Evolutionary conservation across 805 yeast species (phyloP).

Genomic region (Candida sanyiensis): DNA sequence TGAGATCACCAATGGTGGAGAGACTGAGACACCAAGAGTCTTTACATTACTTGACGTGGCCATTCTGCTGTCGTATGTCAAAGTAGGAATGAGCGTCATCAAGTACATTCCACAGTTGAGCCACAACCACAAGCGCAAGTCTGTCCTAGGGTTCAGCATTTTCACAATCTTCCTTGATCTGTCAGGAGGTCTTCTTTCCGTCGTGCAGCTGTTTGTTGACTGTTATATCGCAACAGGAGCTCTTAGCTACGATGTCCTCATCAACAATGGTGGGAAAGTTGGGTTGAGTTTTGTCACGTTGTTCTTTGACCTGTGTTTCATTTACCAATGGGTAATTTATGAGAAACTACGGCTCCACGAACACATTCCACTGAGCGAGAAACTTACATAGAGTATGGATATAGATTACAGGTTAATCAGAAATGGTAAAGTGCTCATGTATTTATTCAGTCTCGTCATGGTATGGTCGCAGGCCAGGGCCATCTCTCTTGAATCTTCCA

Average conservation of each 20-base stretch:
- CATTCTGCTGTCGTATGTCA: slow-evolving; percentile 34
- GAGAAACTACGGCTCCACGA: slow-evolving; percentile 8
- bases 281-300: slow-evolving; percentile 35
- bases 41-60: slow-evolving; percentile 31
- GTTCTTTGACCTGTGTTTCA: slow-evolving; percentile 32
- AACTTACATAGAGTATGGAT: neutral
- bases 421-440: neutral
- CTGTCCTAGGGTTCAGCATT: slow-evolving; percentile 82
- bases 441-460: neutral
- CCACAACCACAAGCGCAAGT: slow-evolving; percentile 70
- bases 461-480: slow-evolving; percentile 1
- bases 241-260: slow-evolving; percentile 22
- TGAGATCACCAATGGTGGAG: slow-evolving; percentile 4
- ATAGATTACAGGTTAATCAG: neutral
- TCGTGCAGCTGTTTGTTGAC: slow-evolving; percentile 22
- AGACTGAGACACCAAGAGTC: neutral
- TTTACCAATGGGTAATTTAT: slow-evolving; percentile 32
- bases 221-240: slow-evolving; percentile 23
- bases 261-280: slow-evolving; percentile 35
- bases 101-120: slow-evolving; percentile 76
- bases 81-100: slow-evolving; percentile 42
- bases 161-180: slow-evolving; percentile 38
- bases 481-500: neutral
- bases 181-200: slow-evolving; percentile 30
- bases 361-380: neutral